A percentile compares a stretch with the other conserved stretches of the same genome.
Evolutionary conservation across 495 filamentous ascomycete species (phyloP).

Genomic region (Penicillium simplicissimum): DNA sequence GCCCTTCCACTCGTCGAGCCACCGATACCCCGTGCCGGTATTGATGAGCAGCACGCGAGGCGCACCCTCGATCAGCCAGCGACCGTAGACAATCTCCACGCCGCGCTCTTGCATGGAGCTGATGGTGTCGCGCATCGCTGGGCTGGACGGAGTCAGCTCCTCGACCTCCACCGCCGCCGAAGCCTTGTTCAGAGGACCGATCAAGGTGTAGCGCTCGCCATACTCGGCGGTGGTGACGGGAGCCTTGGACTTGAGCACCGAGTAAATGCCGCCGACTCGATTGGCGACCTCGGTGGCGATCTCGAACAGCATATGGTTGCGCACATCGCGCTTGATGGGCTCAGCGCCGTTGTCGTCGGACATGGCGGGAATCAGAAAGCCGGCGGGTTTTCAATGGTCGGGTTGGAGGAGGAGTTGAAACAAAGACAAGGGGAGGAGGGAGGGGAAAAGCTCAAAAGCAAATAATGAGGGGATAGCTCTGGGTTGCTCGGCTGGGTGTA

Average conservation of each 20-base stretch:
- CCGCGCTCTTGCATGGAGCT: conserved; percentile 87
- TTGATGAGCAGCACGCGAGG: conserved; percentile 93
- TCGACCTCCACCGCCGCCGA: conserved; percentile 97
- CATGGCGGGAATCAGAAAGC: conserved; percentile 17
- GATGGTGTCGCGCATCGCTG: conserved; percentile 78
- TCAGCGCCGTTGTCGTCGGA: conserved; percentile 40
- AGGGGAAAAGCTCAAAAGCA: conserved; percentile 5
- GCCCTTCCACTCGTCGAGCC: conserved; percentile 94
- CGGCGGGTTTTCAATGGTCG: not conserved
- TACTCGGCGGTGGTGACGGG: conserved; percentile 97
- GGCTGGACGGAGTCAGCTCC: conserved; percentile 79
- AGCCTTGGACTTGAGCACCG: conserved; percentile 97
- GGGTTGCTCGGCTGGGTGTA: not conserved
- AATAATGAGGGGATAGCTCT: conserved; percentile 1
- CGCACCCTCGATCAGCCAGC: conserved; percentile 97
- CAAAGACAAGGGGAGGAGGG: not conserved
- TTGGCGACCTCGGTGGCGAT: conserved; percentile 96
- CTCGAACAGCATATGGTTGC: conserved; percentile 87
- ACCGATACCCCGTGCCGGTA: conserved; percentile 86
- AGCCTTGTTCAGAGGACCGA: conserved; percentile 87
- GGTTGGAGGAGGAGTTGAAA: not conserved
- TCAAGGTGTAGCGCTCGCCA: conserved; percentile 94
- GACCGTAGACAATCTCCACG: conserved; percentile 86
- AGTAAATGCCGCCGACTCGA: conserved; percentile 98
- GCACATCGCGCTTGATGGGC: conserved; percentile 62